These are phyloP conservation scores for Alternaria tenuissima DNA, from an alignment of 2,329 filamentous ascomycete species.

Conservation along the genomic window DNA sequence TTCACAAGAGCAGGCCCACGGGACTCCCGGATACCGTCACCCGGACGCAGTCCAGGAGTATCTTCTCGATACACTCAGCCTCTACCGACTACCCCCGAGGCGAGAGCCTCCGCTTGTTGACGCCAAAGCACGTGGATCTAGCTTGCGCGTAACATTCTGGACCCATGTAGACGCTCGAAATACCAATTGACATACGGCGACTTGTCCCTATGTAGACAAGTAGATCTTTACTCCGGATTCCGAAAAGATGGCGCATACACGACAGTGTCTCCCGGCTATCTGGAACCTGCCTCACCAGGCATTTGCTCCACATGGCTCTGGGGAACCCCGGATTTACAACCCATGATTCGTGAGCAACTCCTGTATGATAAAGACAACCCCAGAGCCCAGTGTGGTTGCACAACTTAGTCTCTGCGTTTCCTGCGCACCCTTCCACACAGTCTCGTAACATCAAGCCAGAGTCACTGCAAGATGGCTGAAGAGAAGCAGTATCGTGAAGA, in stretches of 20 bases:
- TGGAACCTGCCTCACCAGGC: slow-evolving; percentile 7
- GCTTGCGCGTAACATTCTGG: not conserved
- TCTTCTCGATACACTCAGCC: not conserved
- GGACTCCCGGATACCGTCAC: slow-evolving; percentile 18
- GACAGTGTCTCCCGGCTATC: slow-evolving; percentile 11
- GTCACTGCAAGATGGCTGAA: slow-evolving; percentile 26
- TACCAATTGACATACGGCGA: slow-evolving; percentile 9
- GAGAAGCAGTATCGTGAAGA: slow-evolving; percentile 29
- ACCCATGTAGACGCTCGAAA: not conserved
- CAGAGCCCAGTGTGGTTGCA: slow-evolving; percentile 6
- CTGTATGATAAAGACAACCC: slow-evolving; percentile 16
- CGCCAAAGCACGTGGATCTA: slow-evolving; percentile 7
- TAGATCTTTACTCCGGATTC: slow-evolving; percentile 2
- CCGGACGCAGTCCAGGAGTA: slow-evolving; percentile 3
- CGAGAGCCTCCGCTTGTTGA: slow-evolving; percentile 5
- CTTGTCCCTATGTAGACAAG: slow-evolving; percentile 3
- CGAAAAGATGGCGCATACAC: slow-evolving; percentile 4
- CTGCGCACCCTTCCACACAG: not conserved
- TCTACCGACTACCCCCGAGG: slow-evolving; percentile 15
- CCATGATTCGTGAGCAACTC: slow-evolving; percentile 11
- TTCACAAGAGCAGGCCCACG: not conserved
- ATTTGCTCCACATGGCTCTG: slow-evolving; percentile 12
- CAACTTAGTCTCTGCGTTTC: not conserved
- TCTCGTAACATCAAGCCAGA: not conserved
- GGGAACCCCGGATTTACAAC: slow-evolving; percentile 8